Evolutionary conservation across 306 rosid genomes (phyloP), one percentile per base, ranked within the genome.

Genomic region (Lathyrus sativus): DNA sequence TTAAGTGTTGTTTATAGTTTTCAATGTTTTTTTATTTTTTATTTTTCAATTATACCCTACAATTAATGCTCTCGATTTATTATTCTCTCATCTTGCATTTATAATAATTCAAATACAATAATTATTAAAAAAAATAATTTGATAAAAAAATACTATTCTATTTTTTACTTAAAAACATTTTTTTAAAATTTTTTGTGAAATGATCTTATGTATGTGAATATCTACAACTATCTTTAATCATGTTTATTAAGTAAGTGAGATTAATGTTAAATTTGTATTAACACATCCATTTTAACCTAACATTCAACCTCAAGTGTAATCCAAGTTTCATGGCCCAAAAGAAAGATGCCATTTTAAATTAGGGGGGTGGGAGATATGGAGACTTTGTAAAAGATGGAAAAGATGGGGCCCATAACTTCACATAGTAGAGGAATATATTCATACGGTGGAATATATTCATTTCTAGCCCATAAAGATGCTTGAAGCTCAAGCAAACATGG

Each of bases 401-500:
- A 87, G 79, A 66, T 50, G 88, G 96, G 96, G 63, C 90, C 88
- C 89, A 43, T 79, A 60, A 81, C 18, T 76, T 89, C 85, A 81
- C 82, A 67, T 73, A 74, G 48, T 22, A 48, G 74, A 46, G 80
- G 98, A 89, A 92, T 92, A 92, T 92, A 87, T 92, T 92, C 98
- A 84, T 79, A 74, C 74, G 70, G 71, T 48, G 74, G 96, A 92
- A 92, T 92, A 88, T 78, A 90, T 86, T 86, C 84, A 82, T 33
- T 63, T 69, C 62, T 59, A 83, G 79, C 83, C 83, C 81, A 86
- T 78, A 85, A 86, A 84, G 90, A 90, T 86, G 98, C 98, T 92
- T 92, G 81, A 92, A 85, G 57, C 85, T 90, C 87, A 92, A 90
- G 98, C 98, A 90, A 88, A 83, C 89, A 75, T 74, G 80, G 70